phyloP scores from a whole-genome alignment of 2,329 filamentous ascomycete species.

The Monascus ruber region DNA sequence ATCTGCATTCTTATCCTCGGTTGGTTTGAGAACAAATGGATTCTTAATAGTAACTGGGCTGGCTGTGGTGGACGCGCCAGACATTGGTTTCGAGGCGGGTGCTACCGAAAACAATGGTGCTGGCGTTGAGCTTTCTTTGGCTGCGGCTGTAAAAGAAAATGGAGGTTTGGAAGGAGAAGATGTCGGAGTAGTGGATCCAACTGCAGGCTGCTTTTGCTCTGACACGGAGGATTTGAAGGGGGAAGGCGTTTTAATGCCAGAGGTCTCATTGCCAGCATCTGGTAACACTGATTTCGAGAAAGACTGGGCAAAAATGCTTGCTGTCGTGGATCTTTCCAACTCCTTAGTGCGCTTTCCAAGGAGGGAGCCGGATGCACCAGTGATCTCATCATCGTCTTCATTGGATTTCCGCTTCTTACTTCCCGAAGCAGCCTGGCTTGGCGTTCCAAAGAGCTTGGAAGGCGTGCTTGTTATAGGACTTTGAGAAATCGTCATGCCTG shows the following conservation, averaged over 20 bases:
- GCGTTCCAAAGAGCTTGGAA: constrained; percentile 10
- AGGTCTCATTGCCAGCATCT: constrained; percentile 4
- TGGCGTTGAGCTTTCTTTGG: constrained; percentile 5
- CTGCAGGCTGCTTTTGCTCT: constrained; percentile 6
- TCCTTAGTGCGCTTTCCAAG: constrained; percentile 10
- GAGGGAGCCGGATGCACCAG: constrained; percentile 2
- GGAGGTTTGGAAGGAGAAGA: constrained; percentile 12
- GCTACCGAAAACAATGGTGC: constrained; percentile 4
- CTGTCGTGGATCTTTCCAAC: constrained; percentile 14
- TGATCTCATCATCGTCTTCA: constrained; percentile 9
- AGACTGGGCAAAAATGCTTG: constrained; percentile 19
- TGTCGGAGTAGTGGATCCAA: constrained; percentile 12
- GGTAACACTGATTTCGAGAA: constrained; percentile 14
- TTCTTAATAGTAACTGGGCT: constrained; percentile 2
- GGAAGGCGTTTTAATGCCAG: not conserved
- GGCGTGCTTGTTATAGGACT: constrained; percentile 4
- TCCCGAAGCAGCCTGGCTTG: constrained; percentile 1
- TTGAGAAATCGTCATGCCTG: constrained; percentile 3
- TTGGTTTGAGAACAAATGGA: constrained; percentile 13
- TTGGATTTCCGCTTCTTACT: constrained; percentile 2
- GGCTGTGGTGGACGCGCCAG: not conserved
- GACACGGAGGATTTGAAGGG: constrained; percentile 10
- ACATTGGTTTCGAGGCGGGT: constrained; percentile 5
- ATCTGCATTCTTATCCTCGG: constrained; percentile 2
- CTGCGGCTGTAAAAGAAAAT: constrained; percentile 5